Conservation (phyloP, 2,329 filamentous ascomycete species). For the Aspergillus phoenicis region DNA sequence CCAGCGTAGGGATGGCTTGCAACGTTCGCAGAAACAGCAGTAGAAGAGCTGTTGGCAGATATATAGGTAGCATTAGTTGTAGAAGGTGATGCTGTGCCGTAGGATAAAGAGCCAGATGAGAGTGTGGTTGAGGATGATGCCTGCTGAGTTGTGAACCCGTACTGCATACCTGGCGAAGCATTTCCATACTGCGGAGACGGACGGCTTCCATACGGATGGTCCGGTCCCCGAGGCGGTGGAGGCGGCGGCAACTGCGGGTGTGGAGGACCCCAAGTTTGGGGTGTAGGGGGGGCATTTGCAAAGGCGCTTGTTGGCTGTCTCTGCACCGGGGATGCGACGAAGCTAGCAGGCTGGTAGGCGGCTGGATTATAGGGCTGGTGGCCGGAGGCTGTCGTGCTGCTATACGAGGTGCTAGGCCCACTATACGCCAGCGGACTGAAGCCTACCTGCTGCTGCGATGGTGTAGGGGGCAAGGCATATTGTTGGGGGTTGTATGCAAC, state of each 20-base stretch:
- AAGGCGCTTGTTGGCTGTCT: conserved; percentile 36
- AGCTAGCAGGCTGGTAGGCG: conserved; percentile 47
- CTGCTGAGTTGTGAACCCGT: conserved; percentile 31
- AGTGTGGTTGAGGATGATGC: conserved; percentile 27
- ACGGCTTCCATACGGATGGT: conserved; percentile 42
- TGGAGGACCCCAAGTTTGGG: conserved; percentile 36
- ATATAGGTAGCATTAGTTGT: conserved; percentile 25
- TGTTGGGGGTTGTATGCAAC: conserved; percentile 65
- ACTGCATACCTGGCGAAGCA: conserved; percentile 29
- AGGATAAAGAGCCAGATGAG: conserved; percentile 29
- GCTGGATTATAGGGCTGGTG: conserved; percentile 55
- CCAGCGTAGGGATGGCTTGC: conserved; percentile 28
- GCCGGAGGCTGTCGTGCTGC: conserved; percentile 15
- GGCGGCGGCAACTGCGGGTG: conserved; percentile 34
- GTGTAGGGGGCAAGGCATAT: conserved; percentile 54
- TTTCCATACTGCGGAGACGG: conserved; percentile 31
- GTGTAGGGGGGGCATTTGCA: conserved; percentile 34
- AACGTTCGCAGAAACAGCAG: conserved; percentile 6
- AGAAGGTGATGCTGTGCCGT: conserved; percentile 31
- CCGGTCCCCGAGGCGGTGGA: conserved; percentile 41
- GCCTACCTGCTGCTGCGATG: conserved; percentile 51
- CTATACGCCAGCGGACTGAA: conserved; percentile 73
- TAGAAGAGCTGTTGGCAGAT: conserved; percentile 26
- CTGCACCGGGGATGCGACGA: conserved; percentile 36
- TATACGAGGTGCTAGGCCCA: conserved; percentile 30